A percentile compares a stretch with the other conserved stretches of the same genome.
Conservation (phyloP, 176 grass and related monocot genomes). For the Urochloa ruziziensis region DNA sequence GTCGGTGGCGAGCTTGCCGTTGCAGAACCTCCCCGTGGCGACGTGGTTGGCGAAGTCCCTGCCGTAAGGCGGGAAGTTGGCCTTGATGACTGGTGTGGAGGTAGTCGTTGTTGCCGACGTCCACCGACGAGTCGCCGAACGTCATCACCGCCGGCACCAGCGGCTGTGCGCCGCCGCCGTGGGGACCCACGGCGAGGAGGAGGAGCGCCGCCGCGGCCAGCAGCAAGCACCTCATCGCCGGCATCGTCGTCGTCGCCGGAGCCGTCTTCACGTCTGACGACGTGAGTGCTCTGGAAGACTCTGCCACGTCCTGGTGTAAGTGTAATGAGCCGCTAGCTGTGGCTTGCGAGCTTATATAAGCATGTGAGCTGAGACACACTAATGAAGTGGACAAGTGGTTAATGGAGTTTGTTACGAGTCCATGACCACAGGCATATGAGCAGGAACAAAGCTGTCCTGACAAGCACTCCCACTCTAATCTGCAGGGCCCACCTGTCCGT, state of each 20-base stretch:
- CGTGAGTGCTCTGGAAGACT: constrained; percentile 15
- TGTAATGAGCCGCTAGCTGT: not conserved
- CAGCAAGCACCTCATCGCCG: constrained; percentile 23
- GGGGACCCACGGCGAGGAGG: constrained; percentile 25
- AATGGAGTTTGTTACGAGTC: constrained; percentile 26
- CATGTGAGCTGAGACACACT: constrained; percentile 4
- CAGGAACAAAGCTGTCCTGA: constrained; percentile 18
- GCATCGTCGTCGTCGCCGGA: not conserved
- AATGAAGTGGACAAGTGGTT: not conserved
- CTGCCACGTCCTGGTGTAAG: not conserved
- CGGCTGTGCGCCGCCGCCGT: constrained; percentile 50
- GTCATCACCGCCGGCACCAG: constrained; percentile 80
- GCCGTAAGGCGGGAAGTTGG: constrained; percentile 85
- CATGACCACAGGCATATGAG: constrained; percentile 19
- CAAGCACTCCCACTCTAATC: not conserved
- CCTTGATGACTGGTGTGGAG: constrained; percentile 76
- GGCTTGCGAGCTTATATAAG: constrained; percentile 26
- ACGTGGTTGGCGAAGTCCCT: constrained; percentile 74
- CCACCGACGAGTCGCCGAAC: constrained; percentile 84
- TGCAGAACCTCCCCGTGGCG: constrained; percentile 94
- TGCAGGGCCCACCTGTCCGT: constrained; percentile 16
- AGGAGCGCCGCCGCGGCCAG: constrained; percentile 45
- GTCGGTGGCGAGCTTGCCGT: constrained; percentile 87
- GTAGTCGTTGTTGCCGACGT: constrained; percentile 96
- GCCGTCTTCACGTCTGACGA: not conserved